Base-by-base conservation (phyloP, 2,329 filamentous ascomycete genomes). In the Alternaria sp. region DNA sequence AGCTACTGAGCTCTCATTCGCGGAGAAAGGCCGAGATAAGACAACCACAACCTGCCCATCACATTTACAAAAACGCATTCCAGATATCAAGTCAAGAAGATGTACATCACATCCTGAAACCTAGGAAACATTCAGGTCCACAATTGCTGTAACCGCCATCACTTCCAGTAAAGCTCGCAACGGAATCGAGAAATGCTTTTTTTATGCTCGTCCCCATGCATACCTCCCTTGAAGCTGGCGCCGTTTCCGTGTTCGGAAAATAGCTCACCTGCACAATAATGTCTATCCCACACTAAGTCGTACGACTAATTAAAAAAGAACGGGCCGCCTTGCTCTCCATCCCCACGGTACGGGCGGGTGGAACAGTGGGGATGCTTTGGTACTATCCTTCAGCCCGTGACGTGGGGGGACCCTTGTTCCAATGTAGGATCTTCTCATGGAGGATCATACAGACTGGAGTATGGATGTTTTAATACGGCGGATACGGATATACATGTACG, bases 141-240 rank as follows among this genome's bases (percentile, higher is more conserved):
- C 44, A 48, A 24, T 13, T 48, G 21, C 44, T 48, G 44, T 31
- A 48, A 48, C 31, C 31, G 31, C 44, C 44, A 48, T 48, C 44
- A 24, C 44, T 36, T 34, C 14, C 31, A 48, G 44, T 48, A 24
- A 46, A 36, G 44, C 23, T 48, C 23, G 9, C 17, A 24, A 34
- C 21, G 31, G 2, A 23, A 11, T 21, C 44, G 8, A 48, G 29
- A 26, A 33, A 34, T 48, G 31, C 44, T 48, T 48, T 48, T 46
- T 24, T 13, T 9, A n/a, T 5, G 17, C 5, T n/a, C 33, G 23
- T 48, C 21, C 44, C 21, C 7, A n/a, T 14, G 26, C 44, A 21
- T 17, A 48, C 3, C 13, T 21, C 17, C 44, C 21, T 34, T n/a
- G 21, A 9, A 48, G 31, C 21, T 48, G 24, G 44, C 44, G 44